These are phyloP conservation scores for Apiospora kogelbergensis DNA, from an alignment of 2,329 filamentous ascomycete species.

Conservation along the genomic window DNA sequence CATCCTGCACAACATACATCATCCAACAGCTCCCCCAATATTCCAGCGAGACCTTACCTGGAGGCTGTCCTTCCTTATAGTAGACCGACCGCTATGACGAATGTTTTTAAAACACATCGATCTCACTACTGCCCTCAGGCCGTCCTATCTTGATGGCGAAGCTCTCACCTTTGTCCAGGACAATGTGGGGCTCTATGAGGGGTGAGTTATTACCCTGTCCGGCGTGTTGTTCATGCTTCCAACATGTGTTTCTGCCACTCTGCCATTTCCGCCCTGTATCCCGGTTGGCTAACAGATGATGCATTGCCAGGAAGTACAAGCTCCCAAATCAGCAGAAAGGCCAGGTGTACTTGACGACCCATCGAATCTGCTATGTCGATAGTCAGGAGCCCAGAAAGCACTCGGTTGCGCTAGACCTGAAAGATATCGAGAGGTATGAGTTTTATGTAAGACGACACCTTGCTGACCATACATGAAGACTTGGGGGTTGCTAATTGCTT, in stretches of 20 bases:
- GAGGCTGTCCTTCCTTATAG: background rate
- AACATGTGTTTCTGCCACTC: background rate
- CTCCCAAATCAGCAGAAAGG: constrained; percentile 92
- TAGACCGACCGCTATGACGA: constrained; percentile 55
- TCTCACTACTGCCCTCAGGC: constrained; percentile 92
- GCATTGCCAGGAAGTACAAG: constrained; percentile 76
- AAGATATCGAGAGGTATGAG: constrained; percentile 86
- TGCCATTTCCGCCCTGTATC: background rate
- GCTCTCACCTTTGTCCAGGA: constrained; percentile 95
- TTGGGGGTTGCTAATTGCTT: background rate
- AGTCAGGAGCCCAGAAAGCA: constrained; percentile 80
- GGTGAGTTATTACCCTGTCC: constrained; percentile 57
- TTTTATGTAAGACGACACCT: constrained; percentile 65
- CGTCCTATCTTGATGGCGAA: constrained; percentile 89
- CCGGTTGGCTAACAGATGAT: background rate
- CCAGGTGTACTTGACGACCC: constrained; percentile 93
- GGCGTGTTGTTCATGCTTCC: constrained; percentile 1
- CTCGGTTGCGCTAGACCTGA: constrained; percentile 83
- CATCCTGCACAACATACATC: background rate
- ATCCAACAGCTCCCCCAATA: background rate
- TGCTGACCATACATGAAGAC: background rate
- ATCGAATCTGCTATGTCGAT: constrained; percentile 94
- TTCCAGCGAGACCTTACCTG: background rate
- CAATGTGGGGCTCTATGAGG: constrained; percentile 95
- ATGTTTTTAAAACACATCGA: constrained; percentile 98